These are phyloP conservation scores for Quercus parvula DNA, from an alignment of 306 rosid species.

Conservation along the genomic window DNA sequence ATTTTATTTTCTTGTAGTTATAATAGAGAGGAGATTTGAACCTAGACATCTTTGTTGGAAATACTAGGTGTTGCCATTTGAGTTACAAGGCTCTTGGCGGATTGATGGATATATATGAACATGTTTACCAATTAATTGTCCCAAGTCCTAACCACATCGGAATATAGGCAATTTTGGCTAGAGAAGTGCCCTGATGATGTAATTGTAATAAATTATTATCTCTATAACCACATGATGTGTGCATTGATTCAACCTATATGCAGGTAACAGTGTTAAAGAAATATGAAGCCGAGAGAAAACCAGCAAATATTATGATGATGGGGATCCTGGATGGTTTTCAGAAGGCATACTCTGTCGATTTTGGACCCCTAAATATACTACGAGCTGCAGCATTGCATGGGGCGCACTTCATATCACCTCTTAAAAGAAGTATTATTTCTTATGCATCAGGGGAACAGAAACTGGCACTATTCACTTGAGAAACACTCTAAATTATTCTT, in stretches of 20 bases:
- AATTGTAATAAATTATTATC: neutral
- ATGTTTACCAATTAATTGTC: too few species aligned
- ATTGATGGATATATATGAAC: neutral
- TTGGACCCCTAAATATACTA: slow-evolving; percentile 74
- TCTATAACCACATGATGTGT: neutral
- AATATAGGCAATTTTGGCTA: neutral
- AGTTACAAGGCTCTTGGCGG: too few species aligned
- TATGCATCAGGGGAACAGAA: slow-evolving; percentile 85
- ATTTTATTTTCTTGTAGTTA: too few species aligned
- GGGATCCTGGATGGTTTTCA: slow-evolving; percentile 82
- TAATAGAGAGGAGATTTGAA: too few species aligned
- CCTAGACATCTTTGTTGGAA: too few species aligned
- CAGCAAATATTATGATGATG: slow-evolving; percentile 74
- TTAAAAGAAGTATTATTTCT: slow-evolving; percentile 77
- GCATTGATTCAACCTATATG: slow-evolving; percentile 5
- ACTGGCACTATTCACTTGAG: slow-evolving; percentile 61
- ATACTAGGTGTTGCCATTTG: too few species aligned
- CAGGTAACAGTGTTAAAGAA: slow-evolving; percentile 72
- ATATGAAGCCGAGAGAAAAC: slow-evolving; percentile 76
- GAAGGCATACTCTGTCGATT: slow-evolving; percentile 82
- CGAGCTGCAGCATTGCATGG: slow-evolving; percentile 81
- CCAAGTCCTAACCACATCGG: neutral
- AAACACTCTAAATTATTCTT: slow-evolving; percentile 9
- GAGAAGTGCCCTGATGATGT: neutral
- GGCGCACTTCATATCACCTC: slow-evolving; percentile 66